These are phyloP conservation scores for Elsinoe australis DNA, from an alignment of 2,329 filamentous ascomycete genomes.

Conservation along the genomic window DNA sequence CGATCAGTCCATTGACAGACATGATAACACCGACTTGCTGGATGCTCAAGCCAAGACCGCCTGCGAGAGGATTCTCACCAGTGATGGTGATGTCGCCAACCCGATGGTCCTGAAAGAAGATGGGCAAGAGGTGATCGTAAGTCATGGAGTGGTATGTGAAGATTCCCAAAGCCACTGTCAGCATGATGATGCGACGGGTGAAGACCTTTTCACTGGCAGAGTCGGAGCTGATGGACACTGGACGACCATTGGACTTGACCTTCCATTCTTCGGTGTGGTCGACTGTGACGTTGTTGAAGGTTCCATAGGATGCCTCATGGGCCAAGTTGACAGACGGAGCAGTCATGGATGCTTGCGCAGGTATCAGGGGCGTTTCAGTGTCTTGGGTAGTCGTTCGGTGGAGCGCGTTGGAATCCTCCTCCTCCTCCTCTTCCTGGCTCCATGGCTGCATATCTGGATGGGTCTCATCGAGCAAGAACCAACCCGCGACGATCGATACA, in stretches of 20 bases:
- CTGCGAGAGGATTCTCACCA: slow-evolving; percentile 32
- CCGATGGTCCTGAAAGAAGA: slow-evolving; percentile 78
- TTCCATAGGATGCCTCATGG: slow-evolving; percentile 54
- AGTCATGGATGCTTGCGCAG: slow-evolving; percentile 61
- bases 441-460: slow-evolving; percentile 70
- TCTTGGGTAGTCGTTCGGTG: slow-evolving; percentile 33
- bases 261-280: slow-evolving; percentile 47
- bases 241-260: slow-evolving; percentile 40
- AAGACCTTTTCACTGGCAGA: slow-evolving; percentile 42
- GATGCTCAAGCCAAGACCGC: slow-evolving; percentile 59
- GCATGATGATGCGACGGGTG: slow-evolving; percentile 60
- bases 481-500: slow-evolving; percentile 72
- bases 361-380: slow-evolving; percentile 66
- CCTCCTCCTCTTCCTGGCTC: slow-evolving; percentile 22
- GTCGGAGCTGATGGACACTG: slow-evolving; percentile 25
- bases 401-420: background rate
- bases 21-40: slow-evolving; percentile 62
- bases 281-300: slow-evolving; percentile 42
- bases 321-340: slow-evolving; percentile 66
- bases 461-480: slow-evolving; percentile 76
- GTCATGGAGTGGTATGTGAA: slow-evolving; percentile 96
- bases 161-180: slow-evolving; percentile 75
- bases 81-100: slow-evolving; percentile 31
- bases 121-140: slow-evolving; percentile 84
- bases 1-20: slow-evolving; percentile 62